Evolutionary conservation across 805 yeast genomes (phyloP).

Genomic region (Saturnispora quitensis): DNA sequence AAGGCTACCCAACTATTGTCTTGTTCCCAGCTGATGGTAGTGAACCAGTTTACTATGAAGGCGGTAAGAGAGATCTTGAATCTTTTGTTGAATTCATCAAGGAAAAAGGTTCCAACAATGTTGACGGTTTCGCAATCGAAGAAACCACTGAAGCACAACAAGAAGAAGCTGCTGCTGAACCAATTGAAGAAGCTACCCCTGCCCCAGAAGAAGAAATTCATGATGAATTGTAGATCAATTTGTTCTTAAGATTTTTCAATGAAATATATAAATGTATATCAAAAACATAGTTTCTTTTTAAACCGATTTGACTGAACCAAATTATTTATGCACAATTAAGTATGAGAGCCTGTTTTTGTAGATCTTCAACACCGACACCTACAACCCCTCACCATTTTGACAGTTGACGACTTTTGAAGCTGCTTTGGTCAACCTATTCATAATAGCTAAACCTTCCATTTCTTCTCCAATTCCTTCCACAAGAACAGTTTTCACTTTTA

Average conservation of each 20-base stretch:
- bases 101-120: constrained; percentile 52
- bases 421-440: constrained; percentile 85
- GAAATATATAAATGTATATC: not conserved
- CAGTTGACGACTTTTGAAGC: constrained; percentile 39
- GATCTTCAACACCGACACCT: not conserved
- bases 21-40: constrained; percentile 80
- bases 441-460: constrained; percentile 85
- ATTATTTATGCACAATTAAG: not conserved
- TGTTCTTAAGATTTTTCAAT: not conserved
- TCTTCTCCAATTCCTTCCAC: constrained; percentile 75
- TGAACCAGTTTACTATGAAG: constrained; percentile 55
- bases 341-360: too few species aligned
- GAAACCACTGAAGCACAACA: constrained; percentile 18
- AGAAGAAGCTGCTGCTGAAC: not conserved
- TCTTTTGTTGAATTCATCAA: constrained; percentile 61
- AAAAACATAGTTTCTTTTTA: not conserved
- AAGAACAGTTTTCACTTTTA: constrained; percentile 58
- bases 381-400: not conserved
- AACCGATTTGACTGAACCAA: not conserved
- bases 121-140: constrained; percentile 39
- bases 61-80: constrained; percentile 61
- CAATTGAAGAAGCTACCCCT: not conserved
- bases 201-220: constrained; percentile 6
- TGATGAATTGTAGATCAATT: constrained; percentile 15
- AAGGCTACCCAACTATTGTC: constrained; percentile 88